These are phyloP conservation scores for Phytomonas francai DNA, from an alignment of 208 protist species.

Conservation along the genomic window DNA sequence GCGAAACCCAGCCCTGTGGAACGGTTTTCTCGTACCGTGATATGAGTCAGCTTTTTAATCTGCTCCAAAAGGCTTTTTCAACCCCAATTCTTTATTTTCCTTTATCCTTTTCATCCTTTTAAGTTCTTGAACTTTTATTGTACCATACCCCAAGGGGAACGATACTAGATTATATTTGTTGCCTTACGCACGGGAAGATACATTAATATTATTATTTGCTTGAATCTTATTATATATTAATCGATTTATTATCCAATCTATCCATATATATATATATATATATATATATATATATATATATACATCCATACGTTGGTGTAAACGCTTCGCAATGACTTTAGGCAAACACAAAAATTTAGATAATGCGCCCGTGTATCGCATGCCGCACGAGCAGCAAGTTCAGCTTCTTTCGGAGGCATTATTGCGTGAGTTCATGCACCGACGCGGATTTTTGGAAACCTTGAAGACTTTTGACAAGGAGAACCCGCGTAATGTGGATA, in stretches of 20 bases:
- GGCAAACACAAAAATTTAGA: constrained; percentile 47
- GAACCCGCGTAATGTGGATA: constrained; percentile 63
- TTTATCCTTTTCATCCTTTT: constrained; percentile 9
- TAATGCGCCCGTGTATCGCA: constrained; percentile 46
- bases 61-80: constrained; percentile 1
- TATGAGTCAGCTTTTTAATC: not conserved
- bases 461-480: constrained; percentile 79
- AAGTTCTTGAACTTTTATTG: not conserved
- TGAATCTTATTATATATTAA: constrained; percentile 6
- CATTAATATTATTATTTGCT: constrained; percentile 6
- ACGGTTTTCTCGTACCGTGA: not conserved
- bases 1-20: not conserved
- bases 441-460: constrained; percentile 72
- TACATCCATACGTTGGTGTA: not conserved
- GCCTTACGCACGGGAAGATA: not conserved
- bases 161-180: not conserved
- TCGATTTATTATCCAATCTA: constrained; percentile 3
- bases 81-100: constrained; percentile 13
- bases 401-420: constrained; percentile 77
- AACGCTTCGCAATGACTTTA: constrained; percentile 32
- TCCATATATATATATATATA: constrained; percentile 7
- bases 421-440: constrained; percentile 90
- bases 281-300: constrained; percentile 13
- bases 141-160: not conserved
- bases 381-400: constrained; percentile 78